These are phyloP conservation scores for Lathyrus sativus DNA, from an alignment of 306 rosid genomes.

Conservation along the genomic window DNA sequence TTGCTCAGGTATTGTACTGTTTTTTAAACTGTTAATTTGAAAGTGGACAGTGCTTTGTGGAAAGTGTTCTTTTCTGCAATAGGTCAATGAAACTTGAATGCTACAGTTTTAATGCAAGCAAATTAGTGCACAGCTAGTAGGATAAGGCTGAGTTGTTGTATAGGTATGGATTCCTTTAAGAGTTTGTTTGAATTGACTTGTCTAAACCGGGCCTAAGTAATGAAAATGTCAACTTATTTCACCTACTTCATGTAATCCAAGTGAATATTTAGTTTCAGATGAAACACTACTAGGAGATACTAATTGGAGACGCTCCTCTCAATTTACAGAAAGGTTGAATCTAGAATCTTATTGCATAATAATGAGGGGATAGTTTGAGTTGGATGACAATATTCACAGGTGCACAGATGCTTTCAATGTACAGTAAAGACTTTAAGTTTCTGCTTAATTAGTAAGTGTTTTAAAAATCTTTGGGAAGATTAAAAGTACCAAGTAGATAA, in stretches of 20 bases:
- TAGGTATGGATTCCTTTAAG: no score
- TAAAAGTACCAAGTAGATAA: not conserved
- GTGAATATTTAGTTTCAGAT: not conserved
- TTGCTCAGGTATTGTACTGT: conserved; percentile 64
- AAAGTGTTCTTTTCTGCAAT: conserved; percentile 2
- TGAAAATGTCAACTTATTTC: conserved; percentile 4
- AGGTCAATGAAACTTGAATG: conserved; percentile 16
- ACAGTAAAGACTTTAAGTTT: not conserved
- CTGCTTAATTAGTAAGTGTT: conserved; percentile 21
- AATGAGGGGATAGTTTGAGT: conserved; percentile 18
- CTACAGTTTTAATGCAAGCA: not conserved
- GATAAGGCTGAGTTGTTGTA: not conserved
- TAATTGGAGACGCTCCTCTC: not conserved
- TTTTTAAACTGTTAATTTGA: not conserved
- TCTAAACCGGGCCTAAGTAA: no score
- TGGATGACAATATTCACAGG: conserved; percentile 7
- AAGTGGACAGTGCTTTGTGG: not conserved
- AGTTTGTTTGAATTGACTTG: no score
- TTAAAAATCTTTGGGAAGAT: conserved; percentile 21
- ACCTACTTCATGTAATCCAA: not conserved
- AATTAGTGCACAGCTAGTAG: not conserved
- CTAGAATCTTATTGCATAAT: not conserved
- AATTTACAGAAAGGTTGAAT: conserved; percentile 17
- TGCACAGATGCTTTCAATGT: conserved; percentile 5
- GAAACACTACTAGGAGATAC: not conserved